Base-by-base conservation (phyloP, 2,329 filamentous ascomycete genomes). In the Fonsecaea nubica region DNA sequence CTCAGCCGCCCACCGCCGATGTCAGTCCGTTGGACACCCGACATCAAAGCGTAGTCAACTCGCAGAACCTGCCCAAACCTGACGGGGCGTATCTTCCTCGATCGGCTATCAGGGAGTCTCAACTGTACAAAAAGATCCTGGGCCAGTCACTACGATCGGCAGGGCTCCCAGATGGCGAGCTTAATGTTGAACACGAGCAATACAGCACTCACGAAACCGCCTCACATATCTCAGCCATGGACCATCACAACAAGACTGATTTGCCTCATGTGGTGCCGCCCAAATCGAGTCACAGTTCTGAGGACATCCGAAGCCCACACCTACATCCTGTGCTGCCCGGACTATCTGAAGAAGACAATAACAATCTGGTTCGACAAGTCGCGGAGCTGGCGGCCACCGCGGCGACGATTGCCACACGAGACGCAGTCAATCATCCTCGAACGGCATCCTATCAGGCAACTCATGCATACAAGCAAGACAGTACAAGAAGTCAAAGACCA, bases 371-470 rank as follows among this genome's bases (percentile, higher is more conserved):
- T 25, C 91, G 92, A 55, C 92, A 96, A 74, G 92, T 98, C 15
- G 92, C 93, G 3, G 95, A 98, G 79, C 92, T 98, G 77, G 94
- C 94, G 7, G 94, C 95, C 6, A 95, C 93, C 0, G 93, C 93
- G 18, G 93, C 92, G 0, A 90, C 93, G 1, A 87, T 96, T 70
- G 94, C 93, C 55, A 92, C 93, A 52, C 87, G 92, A 67, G 93
- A 97, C 79, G 89, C 87, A 3, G 82, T 84, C 15, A 83, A 83
- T 62, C 79, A 80, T 35, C 81, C 84, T 53, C 84, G 84, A 55
- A 86, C 83, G 66, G 75, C 81, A 25, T 81, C 84, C 18, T 77
- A 79, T 6, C 78, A 82, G 70, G 25, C 71, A 72, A 52, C 74
- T 61, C 55, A 78, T 77, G 65, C 71, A 35, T 65, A 76, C 76